phyloP scores from a whole-genome alignment of 305 asterid genomes.

The Fraxinus greggii region DNA sequence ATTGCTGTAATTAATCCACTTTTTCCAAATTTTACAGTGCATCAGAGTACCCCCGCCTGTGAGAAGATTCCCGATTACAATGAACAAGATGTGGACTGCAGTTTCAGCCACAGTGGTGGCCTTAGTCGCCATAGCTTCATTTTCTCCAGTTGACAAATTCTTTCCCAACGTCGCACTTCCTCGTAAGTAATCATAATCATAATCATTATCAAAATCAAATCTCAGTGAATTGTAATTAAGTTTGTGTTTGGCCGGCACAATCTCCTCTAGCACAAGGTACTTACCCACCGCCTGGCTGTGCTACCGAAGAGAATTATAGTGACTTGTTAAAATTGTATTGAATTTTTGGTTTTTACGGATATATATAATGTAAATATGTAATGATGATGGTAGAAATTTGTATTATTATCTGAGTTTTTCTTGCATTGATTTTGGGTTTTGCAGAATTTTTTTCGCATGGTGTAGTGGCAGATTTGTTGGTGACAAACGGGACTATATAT shows the following conservation, averaged over 20 bases:
- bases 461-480: slow-evolving; percentile 66
- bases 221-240: neutral
- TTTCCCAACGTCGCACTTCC: slow-evolving; percentile 5
- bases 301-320: neutral
- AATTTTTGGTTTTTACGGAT: neutral
- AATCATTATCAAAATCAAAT: neutral
- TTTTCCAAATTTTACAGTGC: neutral
- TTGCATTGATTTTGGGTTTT: slow-evolving; percentile 12
- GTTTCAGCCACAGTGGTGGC: slow-evolving; percentile 55
- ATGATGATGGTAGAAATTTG: neutral
- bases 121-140: slow-evolving; percentile 49
- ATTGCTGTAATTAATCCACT: neutral
- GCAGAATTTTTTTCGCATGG: slow-evolving; percentile 30
- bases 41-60: neutral
- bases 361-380: neutral
- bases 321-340: neutral
- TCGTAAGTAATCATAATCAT: slow-evolving; percentile 10
- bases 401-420: neutral
- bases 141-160: slow-evolving; percentile 35
- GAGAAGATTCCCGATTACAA: slow-evolving; percentile 5
- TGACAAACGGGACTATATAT: slow-evolving; percentile 74
- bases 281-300: neutral
- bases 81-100: slow-evolving; percentile 39
- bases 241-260: neutral
- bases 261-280: neutral